Conservation (phyloP, 1,284 basidiomycete species). For the Psilocybe mexicana region DNA sequence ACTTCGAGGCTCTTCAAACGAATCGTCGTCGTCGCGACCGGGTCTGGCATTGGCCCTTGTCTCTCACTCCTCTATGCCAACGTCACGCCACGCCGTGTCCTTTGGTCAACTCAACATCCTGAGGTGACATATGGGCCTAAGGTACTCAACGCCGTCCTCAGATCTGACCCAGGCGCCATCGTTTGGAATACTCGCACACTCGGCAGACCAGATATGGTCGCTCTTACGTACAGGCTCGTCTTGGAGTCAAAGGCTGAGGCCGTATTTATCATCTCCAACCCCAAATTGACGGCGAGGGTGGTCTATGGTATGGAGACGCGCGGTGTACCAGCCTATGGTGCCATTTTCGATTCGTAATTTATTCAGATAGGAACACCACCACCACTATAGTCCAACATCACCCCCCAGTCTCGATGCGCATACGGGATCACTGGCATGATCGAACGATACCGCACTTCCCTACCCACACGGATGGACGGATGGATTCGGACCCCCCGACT, state of each 20-base stretch:
- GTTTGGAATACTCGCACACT: conserved; percentile 36
- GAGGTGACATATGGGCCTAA: conserved; percentile 36
- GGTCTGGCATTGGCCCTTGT: conserved; percentile 39
- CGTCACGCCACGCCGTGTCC: conserved; percentile 34
- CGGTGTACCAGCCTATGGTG: conserved; percentile 41
- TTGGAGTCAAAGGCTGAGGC: conserved; percentile 36
- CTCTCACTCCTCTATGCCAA: conserved; percentile 35
- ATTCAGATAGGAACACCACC: neutral
- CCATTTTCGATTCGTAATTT: conserved; percentile 39
- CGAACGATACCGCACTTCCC: neutral
- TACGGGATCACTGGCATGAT: neutral
- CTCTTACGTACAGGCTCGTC: conserved; percentile 33
- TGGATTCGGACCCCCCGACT: neutral
- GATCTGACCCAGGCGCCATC: conserved; percentile 36
- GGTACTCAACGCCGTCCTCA: conserved; percentile 34
- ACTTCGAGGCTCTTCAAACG: conserved; percentile 37
- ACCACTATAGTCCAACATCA: neutral
- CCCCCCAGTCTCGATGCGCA: neutral
- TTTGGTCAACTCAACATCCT: conserved; percentile 39
- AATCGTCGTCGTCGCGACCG: conserved; percentile 40
- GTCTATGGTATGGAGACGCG: conserved; percentile 40
- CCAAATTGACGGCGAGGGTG: conserved; percentile 36
- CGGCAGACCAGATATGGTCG: conserved; percentile 39
- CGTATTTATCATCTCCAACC: conserved; percentile 40
- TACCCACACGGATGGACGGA: neutral